phyloP scores from a whole-genome alignment of 305 asterid genomes.

The Petunia hybrid region DNA sequence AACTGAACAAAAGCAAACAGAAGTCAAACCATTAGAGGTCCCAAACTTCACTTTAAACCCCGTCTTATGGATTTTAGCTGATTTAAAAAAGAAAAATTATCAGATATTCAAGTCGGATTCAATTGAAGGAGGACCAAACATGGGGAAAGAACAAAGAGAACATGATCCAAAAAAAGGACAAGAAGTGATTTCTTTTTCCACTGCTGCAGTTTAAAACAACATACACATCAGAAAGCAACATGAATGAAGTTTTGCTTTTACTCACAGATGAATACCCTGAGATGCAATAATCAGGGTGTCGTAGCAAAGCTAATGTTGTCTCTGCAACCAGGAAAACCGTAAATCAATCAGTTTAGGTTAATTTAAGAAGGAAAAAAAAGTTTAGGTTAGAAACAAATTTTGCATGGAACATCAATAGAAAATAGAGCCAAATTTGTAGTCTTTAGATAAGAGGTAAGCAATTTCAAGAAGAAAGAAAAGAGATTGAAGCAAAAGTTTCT shows the following conservation, averaged over 20 bases:
- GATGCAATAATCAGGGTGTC: slow-evolving; percentile 94
- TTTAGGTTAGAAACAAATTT: not conserved
- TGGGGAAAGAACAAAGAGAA: slow-evolving; percentile 2
- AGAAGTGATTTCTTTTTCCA: slow-evolving; percentile 2
- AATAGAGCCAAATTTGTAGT: not conserved
- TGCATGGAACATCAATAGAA: not conserved
- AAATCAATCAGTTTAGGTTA: slow-evolving; percentile 6
- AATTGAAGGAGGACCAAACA: slow-evolving; percentile 19
- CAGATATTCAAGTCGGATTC: not conserved
- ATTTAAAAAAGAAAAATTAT: slow-evolving; percentile 8
- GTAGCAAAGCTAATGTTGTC: slow-evolving; percentile 82
- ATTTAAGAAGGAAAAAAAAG: not conserved
- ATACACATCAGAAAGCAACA: slow-evolving; percentile 18
- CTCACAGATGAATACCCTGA: slow-evolving; percentile 89
- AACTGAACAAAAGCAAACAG: not conserved
- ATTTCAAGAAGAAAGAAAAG: slow-evolving; percentile 1
- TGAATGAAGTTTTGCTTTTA: slow-evolving; percentile 25
- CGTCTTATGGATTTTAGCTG: not conserved
- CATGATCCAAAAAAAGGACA: not conserved
- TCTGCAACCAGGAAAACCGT: slow-evolving; percentile 59
- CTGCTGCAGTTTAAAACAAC: not conserved
- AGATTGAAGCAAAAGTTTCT: not conserved
- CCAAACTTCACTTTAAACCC: not conserved
- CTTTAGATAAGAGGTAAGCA: not conserved
- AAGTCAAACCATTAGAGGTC: not conserved